Base-by-base conservation (phyloP, 805 yeast species). In the Barnettozyma sucrosica region DNA sequence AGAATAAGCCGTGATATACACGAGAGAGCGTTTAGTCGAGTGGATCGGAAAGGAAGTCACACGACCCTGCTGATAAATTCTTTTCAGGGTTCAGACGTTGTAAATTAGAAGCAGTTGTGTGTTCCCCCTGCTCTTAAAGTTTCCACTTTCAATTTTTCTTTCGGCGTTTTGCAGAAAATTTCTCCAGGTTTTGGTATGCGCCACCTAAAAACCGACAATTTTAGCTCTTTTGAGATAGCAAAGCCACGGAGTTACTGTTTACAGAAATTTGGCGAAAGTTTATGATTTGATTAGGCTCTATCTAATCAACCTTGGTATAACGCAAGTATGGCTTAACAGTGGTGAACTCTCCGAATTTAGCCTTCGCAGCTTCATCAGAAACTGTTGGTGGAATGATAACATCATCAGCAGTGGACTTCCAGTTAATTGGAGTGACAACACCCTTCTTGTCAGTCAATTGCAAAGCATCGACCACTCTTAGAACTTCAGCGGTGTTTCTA, bases 301-400 rank as follows among this genome's bases (percentile, higher is more conserved):
- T 19, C 36, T 41, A 46, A 47, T 57, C 64, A 24, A 64, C 68
- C 58, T 74, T 72, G 58, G 84, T 80, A 70, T 64, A 81, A 71
- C 96, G 85, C 69, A 89, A 77, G 80, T 89, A 89, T 53, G 97
- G 95, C 77, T 87, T 89, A 68, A 89, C 82, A 65, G 81, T 84
- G 65, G 78, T 80, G 75, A 89, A 88, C 55, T 83, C 81, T 56
- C 96, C 96, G 70, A 86, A 89, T 71, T 87, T 86, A 60, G 79
- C 78, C 72, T 80, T 77, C 37, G 89, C 90, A 46, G 75, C 89
- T 63, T 78, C 92, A 66, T 87, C 85, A 49, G 84, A 75, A 48
- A 90, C 86, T 41, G 83, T 69, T 55, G 96, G 95, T 63, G 95
- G 97, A 54, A 90, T 85, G 66, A 89, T 89, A 49, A 90, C 97